Base-by-base conservation (phyloP, 305 asterid genomes). In the Striga hermonthica region DNA sequence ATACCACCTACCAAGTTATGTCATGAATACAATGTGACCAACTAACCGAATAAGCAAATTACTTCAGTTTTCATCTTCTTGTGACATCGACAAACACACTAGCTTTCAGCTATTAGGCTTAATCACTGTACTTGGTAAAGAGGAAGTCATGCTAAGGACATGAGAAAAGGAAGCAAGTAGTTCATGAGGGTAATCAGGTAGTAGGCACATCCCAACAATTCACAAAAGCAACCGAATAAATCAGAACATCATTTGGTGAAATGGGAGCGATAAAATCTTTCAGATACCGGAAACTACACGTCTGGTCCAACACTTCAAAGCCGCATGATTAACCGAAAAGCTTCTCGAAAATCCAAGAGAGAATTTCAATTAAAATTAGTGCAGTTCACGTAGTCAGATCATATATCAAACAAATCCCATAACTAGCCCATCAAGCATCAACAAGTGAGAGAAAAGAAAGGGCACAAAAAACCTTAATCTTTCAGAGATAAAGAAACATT, bases 401-500 rank as follows among this genome's bases (percentile, higher is more conserved):
- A 22, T 66, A 47, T 66, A 62, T 9, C 39, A 37, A 60, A 43
- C 58, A 50, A 70, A 49, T 45, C 49, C 61, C 67, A 64, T 50
- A 37, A n/a, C n/a, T 56, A 69, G 65, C 50, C 35, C 37, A n/a
- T n/a, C n/a, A n/a, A n/a, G n/a, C n/a, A n/a, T n/a, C n/a, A 14
- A 28, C 73, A 35, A 53, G 58, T 59, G 60, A 31, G 16, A n/a
- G 37, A 12, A 48, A 13, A 38, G 40, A 35, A 57, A 57, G 67
- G 54, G 45, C 65, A 73, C 53, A 70, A 36, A 60, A 52, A 60
- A 66, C 57, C 67, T 60, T 48, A 34, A 45, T 50, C 69, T 69
- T 62, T 52, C 68, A 55, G 31, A 43, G n/a, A 37, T 9, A 22
- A 8, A 4, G 9, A 39, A 12, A 37, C 34, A 49, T 0, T 3